Evolutionary conservation across 1,284 basidiomycete species (phyloP), one percentile per base, ranked within the genome.

Genomic region (Cryptococcus amylolentus): DNA sequence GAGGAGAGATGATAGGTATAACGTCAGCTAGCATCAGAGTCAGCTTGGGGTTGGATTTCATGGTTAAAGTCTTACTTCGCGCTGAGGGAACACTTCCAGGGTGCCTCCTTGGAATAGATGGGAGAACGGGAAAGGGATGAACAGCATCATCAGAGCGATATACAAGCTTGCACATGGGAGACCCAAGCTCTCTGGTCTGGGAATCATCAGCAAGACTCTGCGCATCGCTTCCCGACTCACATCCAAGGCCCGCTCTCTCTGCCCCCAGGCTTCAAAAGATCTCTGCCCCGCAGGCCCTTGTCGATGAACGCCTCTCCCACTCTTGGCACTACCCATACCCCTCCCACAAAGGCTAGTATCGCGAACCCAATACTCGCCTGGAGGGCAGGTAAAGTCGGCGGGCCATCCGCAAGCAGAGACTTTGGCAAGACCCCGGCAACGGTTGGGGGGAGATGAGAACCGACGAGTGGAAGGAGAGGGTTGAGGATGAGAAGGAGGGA

Each of bases 1-100:
- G 13, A 99, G 81, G 8, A 98, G 76, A 1, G 92, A 92, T 0
- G 95, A 95, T 16, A 99, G 82, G 76, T 96, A 98, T 1, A 93
- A 85, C 1, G 93, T 85, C 51, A 98, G 82, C 88, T 95, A 63
- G 27, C 13, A 31, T 1, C 63, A 37, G 67, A 67, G 26, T 56
- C 49, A 57, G 54, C 27, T 12, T 44, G 18, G n/a, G 31, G 38
- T 1, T 12, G 39, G 9, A 2, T 9, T 20, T 47, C 31, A 23
- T 46, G 44, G 6, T 13, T 18, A 2, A 38, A 37, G 12, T 46
- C 83, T 61, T 56, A 90, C 89, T 81, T 94, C 86, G 67, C 91
- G 84, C 70, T 92, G 88, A n/a, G 91, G 87, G 68, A 94, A 94
- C 51, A 88, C 85, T 5, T 73, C 59, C 8, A 53, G 55, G 16